Evolutionary conservation across 2,329 filamentous ascomycete species (phyloP).

Genomic region (Fusarium staphyleae): DNA sequence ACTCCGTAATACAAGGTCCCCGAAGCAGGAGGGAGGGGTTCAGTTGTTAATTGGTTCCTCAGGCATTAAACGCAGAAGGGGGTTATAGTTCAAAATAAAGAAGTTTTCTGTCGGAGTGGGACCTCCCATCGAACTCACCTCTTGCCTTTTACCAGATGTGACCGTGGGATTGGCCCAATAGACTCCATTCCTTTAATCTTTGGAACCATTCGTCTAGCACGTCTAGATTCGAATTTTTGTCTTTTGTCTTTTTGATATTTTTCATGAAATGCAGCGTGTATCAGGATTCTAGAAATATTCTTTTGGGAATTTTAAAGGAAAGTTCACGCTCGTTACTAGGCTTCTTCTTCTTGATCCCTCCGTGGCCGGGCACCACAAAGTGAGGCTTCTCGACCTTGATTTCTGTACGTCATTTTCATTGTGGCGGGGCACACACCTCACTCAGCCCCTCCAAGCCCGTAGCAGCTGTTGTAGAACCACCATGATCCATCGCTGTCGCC

Average conservation of each 20-base stretch:
- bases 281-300: fast-evolving
- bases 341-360: not conserved
- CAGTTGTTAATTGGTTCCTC: conserved; percentile 1
- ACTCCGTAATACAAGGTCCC: not conserved
- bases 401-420: conserved; percentile 30
- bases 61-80: fast-evolving
- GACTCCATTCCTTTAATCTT: conserved; percentile 62
- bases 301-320: conserved; percentile 1
- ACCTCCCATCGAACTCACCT: conserved; percentile 77
- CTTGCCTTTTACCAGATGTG: conserved; percentile 85
- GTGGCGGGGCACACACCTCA: conserved; percentile 17
- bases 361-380: not conserved
- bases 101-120: conserved; percentile 61
- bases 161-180: conserved; percentile 67
- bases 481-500: not conserved
- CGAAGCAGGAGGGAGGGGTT: conserved; percentile 9
- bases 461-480: not conserved
- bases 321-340: not conserved
- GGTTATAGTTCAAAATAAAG: conserved; percentile 35
- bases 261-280: too few species aligned
- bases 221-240: conserved; percentile 51
- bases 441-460: conserved; percentile 32
- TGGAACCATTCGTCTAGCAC: conserved; percentile 52
- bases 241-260: conserved; percentile 34
- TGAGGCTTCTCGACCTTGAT: conserved; percentile 16